These are phyloP conservation scores for Yamadazyma dushanensis DNA, from an alignment of 1,139 yeast species.

Conservation along the genomic window DNA sequence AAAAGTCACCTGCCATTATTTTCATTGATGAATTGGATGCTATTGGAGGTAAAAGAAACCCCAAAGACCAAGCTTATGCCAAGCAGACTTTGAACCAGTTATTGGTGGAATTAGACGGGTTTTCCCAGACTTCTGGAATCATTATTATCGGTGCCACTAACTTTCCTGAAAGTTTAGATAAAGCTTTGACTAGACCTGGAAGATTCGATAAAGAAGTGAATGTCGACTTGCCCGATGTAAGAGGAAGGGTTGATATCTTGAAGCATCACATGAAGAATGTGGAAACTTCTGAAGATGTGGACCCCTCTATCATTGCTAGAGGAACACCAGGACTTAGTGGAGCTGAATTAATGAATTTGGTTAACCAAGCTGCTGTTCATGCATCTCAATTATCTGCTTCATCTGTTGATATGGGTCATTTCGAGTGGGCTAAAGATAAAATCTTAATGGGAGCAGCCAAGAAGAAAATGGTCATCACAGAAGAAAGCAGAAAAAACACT, in stretches of 20 bases:
- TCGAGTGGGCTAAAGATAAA: slow-evolving; percentile 99
- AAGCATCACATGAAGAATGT: slow-evolving; percentile 91
- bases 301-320: slow-evolving; percentile 85
- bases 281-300: slow-evolving; percentile 81
- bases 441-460: slow-evolving; percentile 97
- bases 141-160: slow-evolving; percentile 97
- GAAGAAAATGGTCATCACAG: slow-evolving; percentile 95
- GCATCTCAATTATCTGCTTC: slow-evolving; percentile 93
- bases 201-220: slow-evolving; percentile 95
- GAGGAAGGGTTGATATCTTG: slow-evolving; percentile 93
- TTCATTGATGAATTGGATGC: slow-evolving; percentile 98
- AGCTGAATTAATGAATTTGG: slow-evolving; percentile 93
- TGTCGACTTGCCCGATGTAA: slow-evolving; percentile 95
- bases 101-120: slow-evolving; percentile 94
- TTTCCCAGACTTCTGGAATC: slow-evolving; percentile 88
- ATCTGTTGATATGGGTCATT: slow-evolving; percentile 85
- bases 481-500: slow-evolving; percentile 88
- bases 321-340: slow-evolving; percentile 98
- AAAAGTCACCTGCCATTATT: slow-evolving; percentile 94
- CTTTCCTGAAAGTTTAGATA: slow-evolving; percentile 94
- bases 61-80: slow-evolving; percentile 96
- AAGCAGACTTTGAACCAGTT: slow-evolving; percentile 95
- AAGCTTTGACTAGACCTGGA: slow-evolving; percentile 97
- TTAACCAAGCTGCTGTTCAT: slow-evolving; percentile 96
- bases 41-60: slow-evolving; percentile 96